These are phyloP conservation scores for Leishmania major DNA, from an alignment of 208 protist species.

Conservation along the genomic window DNA sequence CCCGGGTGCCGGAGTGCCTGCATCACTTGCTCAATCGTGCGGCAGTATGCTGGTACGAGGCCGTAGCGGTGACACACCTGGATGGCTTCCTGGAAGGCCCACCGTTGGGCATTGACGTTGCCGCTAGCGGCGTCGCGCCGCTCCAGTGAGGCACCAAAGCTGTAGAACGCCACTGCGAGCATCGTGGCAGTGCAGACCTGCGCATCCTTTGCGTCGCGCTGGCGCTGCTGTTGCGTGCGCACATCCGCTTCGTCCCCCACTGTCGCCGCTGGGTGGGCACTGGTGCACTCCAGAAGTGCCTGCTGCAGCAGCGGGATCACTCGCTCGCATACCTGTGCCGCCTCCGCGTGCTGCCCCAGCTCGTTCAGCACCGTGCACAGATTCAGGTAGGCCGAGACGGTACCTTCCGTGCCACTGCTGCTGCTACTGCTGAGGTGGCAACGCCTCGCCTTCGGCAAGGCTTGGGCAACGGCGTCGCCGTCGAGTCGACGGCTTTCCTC, in stretches of 20 bases:
- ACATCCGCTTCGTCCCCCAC: conserved; percentile 6
- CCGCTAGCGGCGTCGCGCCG: conserved; percentile 32
- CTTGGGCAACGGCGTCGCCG: conserved; percentile 3
- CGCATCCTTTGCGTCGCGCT: conserved; percentile 28
- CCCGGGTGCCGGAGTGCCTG: conserved; percentile 44
- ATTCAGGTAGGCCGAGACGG: conserved; percentile 85
- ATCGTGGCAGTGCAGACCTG: conserved; percentile 56
- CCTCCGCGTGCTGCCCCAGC: conserved; percentile 68
- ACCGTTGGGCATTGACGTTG: conserved; percentile 43
- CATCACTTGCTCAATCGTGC: conserved; percentile 71
- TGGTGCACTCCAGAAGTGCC: conserved; percentile 38
- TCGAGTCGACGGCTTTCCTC: conserved; percentile 25
- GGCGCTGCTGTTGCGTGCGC: conserved; percentile 33
- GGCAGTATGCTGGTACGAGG: conserved; percentile 53
- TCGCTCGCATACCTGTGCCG: conserved; percentile 69
- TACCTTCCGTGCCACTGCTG: background rate
- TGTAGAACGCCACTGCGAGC: conserved; percentile 85
- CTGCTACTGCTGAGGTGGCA: background rate
- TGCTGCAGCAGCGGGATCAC: conserved; percentile 71
- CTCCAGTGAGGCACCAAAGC: conserved; percentile 85
- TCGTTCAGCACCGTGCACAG: conserved; percentile 86
- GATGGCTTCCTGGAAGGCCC: conserved; percentile 59
- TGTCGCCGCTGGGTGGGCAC: background rate
- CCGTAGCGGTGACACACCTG: conserved; percentile 58
- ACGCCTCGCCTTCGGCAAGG: background rate